A percentile compares a stretch with the other conserved stretches of the same genome.
Conservation (phyloP, 768 basidiomycete genomes). For the Daedaleopsis sinensis region DNA sequence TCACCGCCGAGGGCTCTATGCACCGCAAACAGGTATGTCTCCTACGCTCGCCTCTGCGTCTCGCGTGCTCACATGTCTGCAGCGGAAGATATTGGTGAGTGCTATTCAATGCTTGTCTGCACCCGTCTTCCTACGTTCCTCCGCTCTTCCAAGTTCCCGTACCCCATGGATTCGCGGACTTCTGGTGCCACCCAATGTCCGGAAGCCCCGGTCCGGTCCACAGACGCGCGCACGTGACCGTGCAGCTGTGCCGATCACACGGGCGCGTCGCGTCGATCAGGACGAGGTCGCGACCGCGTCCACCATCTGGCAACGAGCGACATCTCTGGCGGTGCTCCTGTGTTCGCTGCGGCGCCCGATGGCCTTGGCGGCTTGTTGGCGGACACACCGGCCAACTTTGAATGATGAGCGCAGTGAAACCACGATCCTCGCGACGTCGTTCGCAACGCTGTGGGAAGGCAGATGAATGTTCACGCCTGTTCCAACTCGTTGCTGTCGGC, state of each 20-base stretch:
- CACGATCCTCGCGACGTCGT: background rate
- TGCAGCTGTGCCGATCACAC: conserved; percentile 8
- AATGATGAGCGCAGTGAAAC: background rate
- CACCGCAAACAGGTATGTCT: conserved; percentile 55
- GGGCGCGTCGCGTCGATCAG: conserved; percentile 8
- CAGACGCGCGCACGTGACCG: conserved; percentile 17
- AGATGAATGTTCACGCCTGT: too few species aligned
- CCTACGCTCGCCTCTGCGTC: background rate
- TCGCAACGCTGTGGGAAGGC: background rate
- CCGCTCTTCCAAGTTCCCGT: conserved; percentile 12
- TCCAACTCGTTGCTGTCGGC: too few species aligned
- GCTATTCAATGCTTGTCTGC: too few species aligned
- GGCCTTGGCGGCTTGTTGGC: background rate
- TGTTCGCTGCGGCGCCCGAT: background rate
- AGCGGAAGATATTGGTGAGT: conserved; percentile 57
- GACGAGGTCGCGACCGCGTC: background rate
- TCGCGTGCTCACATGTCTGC: background rate
- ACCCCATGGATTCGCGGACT: background rate
- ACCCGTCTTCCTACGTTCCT: conserved; percentile 7
- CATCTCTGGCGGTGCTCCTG: background rate
- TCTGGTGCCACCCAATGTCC: background rate
- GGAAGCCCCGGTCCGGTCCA: background rate
- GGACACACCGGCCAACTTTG: background rate
- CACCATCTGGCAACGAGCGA: background rate
- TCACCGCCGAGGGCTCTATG: conserved; percentile 56